These are phyloP conservation scores for Penicillium sp. DNA, from an alignment of 2,329 filamentous ascomycete genomes.

Conservation along the genomic window DNA sequence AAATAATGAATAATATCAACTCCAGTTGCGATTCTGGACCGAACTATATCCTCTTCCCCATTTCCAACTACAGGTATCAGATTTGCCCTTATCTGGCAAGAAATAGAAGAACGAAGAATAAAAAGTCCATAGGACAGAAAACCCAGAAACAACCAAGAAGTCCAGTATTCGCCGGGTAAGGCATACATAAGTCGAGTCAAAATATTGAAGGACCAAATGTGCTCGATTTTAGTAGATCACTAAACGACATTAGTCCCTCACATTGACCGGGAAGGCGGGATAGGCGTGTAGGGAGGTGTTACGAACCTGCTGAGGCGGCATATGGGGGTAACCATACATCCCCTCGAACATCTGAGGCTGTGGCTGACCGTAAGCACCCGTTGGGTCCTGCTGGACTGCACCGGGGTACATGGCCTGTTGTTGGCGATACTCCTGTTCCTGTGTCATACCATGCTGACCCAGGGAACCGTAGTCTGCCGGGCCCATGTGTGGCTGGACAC, in stretches of 20 bases:
- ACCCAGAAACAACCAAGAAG: constrained; percentile 11
- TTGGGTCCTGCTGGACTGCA: constrained; percentile 73
- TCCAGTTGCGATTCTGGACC: neutral
- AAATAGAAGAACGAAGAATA: neutral
- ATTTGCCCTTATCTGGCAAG: constrained; percentile 11
- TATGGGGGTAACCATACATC: constrained; percentile 81
- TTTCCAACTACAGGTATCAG: constrained; percentile 14
- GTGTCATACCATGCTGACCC: constrained; percentile 64
- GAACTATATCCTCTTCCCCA: constrained; percentile 3
- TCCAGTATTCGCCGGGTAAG: constrained; percentile 22
- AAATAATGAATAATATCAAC: constrained; percentile 11
- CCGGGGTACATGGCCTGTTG: constrained; percentile 80
- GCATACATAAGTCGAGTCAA: constrained; percentile 18
- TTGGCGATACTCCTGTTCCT: constrained; percentile 78
- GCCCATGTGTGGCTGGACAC: constrained; percentile 58
- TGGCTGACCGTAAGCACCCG: constrained; percentile 74
- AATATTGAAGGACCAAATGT: constrained; percentile 7
- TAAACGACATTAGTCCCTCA: constrained; percentile 1
- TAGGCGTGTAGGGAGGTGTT: constrained; percentile 6
- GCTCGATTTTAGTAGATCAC: constrained; percentile 12
- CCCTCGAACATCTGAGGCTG: constrained; percentile 77
- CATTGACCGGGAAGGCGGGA: neutral
- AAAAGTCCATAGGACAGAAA: constrained; percentile 9
- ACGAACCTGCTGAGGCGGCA: constrained; percentile 80
- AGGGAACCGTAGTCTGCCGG: constrained; percentile 64